Percentiles rank a stretch among this genome's conserved stretches.
Conservation (phyloP, 225 moss, liverwort and hornwort species). For the Neckera pumila region DNA sequence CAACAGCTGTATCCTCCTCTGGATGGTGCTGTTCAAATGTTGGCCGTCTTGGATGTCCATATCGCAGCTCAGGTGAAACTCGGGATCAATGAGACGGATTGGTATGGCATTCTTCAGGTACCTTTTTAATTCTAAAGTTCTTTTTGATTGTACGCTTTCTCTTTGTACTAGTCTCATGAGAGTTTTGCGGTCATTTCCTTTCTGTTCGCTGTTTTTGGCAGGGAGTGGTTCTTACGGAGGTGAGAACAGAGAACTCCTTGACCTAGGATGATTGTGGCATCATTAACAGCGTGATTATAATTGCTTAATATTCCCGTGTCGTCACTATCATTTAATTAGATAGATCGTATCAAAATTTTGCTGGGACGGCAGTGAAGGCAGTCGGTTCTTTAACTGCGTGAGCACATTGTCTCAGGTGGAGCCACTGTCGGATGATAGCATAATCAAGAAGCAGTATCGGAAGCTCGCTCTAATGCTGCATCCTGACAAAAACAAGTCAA, state of each 20-base stretch:
- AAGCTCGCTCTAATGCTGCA: constrained; percentile 74
- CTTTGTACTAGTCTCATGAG: background rate
- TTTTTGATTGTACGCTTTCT: background rate
- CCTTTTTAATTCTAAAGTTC: background rate
- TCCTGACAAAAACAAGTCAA: constrained; percentile 88
- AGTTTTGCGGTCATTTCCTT: background rate
- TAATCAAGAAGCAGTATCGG: constrained; percentile 85
- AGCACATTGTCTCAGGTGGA: constrained; percentile 38
- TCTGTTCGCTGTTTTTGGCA: background rate
- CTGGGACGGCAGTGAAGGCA: background rate
- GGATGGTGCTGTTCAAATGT: constrained; percentile 64
- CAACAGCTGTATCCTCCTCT: constrained; percentile 62
- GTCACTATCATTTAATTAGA: background rate
- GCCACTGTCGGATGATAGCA: constrained; percentile 63
- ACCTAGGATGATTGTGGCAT: background rate
- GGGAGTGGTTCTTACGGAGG: background rate
- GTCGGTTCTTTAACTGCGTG: background rate
- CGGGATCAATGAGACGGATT: constrained; percentile 62
- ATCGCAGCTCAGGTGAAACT: constrained; percentile 67
- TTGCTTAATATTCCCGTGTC: background rate
- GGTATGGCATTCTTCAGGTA: constrained; percentile 85
- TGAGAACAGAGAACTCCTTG: background rate
- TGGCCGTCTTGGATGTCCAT: constrained; percentile 80
- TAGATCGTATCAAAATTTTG: background rate
- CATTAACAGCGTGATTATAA: background rate